Evolutionary conservation across 768 basidiomycete species (phyloP), one percentile per base, ranked within the genome.

Genomic region (Nidula microcarpa): DNA sequence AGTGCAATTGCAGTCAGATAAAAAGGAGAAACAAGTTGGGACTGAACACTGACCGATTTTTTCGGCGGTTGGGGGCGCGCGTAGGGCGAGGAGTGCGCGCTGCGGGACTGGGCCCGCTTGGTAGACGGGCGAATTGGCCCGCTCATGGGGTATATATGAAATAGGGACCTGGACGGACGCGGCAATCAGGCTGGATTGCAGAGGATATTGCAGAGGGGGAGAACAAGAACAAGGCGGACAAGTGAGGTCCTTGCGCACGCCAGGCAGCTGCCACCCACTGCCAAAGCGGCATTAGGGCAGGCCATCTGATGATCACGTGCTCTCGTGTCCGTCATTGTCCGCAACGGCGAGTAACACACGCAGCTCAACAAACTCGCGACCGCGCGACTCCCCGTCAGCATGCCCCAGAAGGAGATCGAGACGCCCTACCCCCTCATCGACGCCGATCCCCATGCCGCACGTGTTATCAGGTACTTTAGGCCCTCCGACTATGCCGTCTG

Each of bases 351-450:
- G 41, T 34, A 47, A 34, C 53, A 47, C 51, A 35, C 23, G 23
- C 23, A 23, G 23, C 23, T 23, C 23, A 23, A 23, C 23, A 23
- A 23, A 23, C 23, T 23, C 23, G 23, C 23, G 23, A 23, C 23
- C 23, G 23, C 23, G 23, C 23, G 23, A 23, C 23, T 23, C 23
- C 23, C 43, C 30, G 49, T 53, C 50, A 72, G 68, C 56, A 80
- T 81, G 80, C 79, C 82, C 49, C 66, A 69, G 56, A 79, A 78
- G 65, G 65, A 74, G 54, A 68, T 77, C 51, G 66, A 74, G 63
- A 84, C 88, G 39, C 85, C 86, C 23, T 96, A 84, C 74, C 94
- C 94, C 47, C 86, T 96, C 70, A 90, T 98, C 73, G 96, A 98
- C 71, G 77, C 85, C 0, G 96, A 98, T 76, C 96, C 96, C 8